Evolutionary conservation across 345 rosid genomes (phyloP).

Genomic region (Cardamine occulta): DNA sequence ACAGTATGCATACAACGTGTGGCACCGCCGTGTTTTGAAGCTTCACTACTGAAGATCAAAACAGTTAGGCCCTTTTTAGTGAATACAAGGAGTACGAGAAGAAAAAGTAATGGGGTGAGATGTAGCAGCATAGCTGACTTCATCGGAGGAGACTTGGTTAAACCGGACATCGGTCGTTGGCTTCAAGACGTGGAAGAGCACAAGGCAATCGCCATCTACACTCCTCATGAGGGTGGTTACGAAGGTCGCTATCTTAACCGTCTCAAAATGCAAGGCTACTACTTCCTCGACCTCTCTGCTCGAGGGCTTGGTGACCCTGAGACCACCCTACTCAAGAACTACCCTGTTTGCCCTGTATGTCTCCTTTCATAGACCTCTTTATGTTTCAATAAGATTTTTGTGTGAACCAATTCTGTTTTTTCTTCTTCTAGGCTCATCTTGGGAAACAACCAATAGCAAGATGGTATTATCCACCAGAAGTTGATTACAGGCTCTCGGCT

Average conservation of each 20-base stretch:
- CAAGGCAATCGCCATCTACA: constrained; percentile 81
- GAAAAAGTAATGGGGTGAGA: constrained; percentile 40
- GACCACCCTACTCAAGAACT: constrained; percentile 80
- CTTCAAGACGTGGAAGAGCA: constrained; percentile 85
- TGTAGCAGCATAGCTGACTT: constrained; percentile 59
- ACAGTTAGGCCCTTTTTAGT: constrained; percentile 7
- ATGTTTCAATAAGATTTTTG: background rate
- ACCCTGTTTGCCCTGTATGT: constrained; percentile 91
- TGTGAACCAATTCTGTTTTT: constrained; percentile 7
- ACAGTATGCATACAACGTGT: constrained; percentile 49
- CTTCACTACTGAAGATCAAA: constrained; percentile 25
- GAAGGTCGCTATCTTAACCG: constrained; percentile 87
- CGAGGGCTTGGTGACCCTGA: constrained; percentile 97
- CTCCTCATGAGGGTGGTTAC: constrained; percentile 94
- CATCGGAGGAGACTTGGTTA: constrained; percentile 82
- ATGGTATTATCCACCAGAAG: constrained; percentile 96
- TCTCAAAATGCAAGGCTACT: constrained; percentile 75
- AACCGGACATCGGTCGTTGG: constrained; percentile 75
- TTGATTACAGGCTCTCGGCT: constrained; percentile 76
- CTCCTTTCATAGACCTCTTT: background rate
- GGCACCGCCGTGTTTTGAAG: constrained; percentile 32
- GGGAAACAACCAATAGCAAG: constrained; percentile 97
- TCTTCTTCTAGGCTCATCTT: constrained; percentile 62
- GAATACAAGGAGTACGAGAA: constrained; percentile 29
- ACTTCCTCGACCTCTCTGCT: constrained; percentile 89